Base-by-base conservation (phyloP, 768 basidiomycete species). In the Neoboletus brunneissimus region DNA sequence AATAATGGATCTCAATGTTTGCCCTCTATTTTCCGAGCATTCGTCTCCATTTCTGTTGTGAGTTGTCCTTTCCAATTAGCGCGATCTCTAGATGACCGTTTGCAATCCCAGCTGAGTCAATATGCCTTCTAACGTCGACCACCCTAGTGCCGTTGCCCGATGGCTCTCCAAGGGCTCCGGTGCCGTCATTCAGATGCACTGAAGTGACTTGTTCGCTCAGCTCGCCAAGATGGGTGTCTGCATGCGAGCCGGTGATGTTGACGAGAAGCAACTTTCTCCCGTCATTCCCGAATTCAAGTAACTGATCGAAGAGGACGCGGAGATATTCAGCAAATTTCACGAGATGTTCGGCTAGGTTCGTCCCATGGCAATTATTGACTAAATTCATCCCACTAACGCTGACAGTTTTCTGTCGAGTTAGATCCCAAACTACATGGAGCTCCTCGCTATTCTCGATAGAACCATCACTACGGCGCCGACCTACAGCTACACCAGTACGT, bases 401-500 rank as follows among this genome's bases (percentile, higher is more conserved):
- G 1, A 8, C 23, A 15, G 1, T 16, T 37, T 57, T 32, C 12
- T 4, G 2, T 38, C 6, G 22, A 4, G 3, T 27, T 41, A 57
- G 55, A 13, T 57, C 45, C 48, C 11, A 2, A 57, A 57, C 20
- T 57, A 57, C 5, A 34, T 29, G 20, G 45, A 35, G 32, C 46
- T 57, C 12, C 56, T 57, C 18, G 57, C 57, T 7, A 47, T 53
- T 20, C 64, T 65, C 15, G 48, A 63, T n/a, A 57, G 23, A 3
- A 46, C 56, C 29, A 66, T 57, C 18, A 63, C 59, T 5, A 25
- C 48, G 41, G 65, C 58, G 0, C 62, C 65, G 1, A 66, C 51
- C 0, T 66, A 53, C 44, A 56, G 51, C 7, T 64, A 54, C 23
- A 60, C 50, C 8, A 61, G 57, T 42, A 66, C 16, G 80, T 81